Conservation (phyloP, 2,329 filamentous ascomycete genomes). For the Xylaria sp. region DNA sequence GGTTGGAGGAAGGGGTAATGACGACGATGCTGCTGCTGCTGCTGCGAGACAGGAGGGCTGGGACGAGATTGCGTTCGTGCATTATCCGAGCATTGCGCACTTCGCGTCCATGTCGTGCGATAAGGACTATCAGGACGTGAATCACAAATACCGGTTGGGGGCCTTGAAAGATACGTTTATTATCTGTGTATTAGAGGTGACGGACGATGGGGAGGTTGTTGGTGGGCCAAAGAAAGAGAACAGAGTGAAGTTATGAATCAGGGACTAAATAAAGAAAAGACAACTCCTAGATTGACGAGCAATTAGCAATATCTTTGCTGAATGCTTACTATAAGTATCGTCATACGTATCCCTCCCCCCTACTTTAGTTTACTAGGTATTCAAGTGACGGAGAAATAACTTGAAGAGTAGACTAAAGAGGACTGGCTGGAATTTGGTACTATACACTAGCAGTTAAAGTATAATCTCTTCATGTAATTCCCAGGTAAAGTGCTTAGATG, state of each 20-base stretch:
- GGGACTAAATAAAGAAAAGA: not conserved
- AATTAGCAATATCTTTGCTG: too few relatives aligned
- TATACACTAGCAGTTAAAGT: not conserved
- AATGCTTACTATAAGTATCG: not conserved
- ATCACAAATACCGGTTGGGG: constrained; percentile 39
- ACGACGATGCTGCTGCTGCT: not conserved
- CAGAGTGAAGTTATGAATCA: constrained; percentile 5
- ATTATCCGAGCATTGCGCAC: constrained; percentile 70
- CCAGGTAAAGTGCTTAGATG: constrained; percentile 8
- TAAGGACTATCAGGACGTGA: constrained; percentile 43
- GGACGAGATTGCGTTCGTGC: constrained; percentile 72
- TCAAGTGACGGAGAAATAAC: not conserved
- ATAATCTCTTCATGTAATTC: not conserved
- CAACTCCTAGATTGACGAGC: not conserved
- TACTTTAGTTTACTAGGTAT: not conserved
- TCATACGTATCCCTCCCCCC: not conserved
- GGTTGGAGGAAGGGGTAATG: not conserved
- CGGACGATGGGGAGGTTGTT: constrained; percentile 38
- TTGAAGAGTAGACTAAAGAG: not conserved
- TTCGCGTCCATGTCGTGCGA: constrained; percentile 63
- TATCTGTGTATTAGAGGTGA: constrained; percentile 42
- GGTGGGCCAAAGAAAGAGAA: constrained; percentile 3
- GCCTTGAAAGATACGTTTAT: constrained; percentile 45
- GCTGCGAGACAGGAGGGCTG: constrained; percentile 52
- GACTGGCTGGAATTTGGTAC: not conserved